Conservation (phyloP, 1,284 basidiomycete species). For the Malassezia arunalokei region DNA sequence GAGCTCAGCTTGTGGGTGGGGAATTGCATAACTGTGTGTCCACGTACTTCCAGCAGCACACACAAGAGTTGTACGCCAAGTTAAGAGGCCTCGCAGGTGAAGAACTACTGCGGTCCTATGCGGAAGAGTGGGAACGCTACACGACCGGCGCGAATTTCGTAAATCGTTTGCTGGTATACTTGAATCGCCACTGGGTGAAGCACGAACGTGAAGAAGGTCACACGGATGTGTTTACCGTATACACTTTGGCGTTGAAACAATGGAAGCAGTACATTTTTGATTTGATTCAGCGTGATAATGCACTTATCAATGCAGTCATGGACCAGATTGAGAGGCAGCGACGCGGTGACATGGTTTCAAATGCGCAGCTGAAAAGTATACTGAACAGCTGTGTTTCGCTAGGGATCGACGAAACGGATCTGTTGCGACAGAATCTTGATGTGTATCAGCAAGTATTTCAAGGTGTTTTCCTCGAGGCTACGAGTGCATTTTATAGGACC, state of each 20-base stretch:
- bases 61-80: conserved; percentile 50
- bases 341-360: conserved; percentile 87
- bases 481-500: conserved; percentile 77
- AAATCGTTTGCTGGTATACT: conserved; percentile 68
- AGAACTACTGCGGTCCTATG: conserved; percentile 79
- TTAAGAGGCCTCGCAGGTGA: conserved; percentile 72
- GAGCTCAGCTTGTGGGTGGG: conserved; percentile 85
- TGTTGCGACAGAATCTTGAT: conserved; percentile 81
- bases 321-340: conserved; percentile 82
- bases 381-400: conserved; percentile 78
- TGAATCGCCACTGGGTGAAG: conserved; percentile 99
- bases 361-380: conserved; percentile 84
- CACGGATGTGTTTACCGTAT: conserved; percentile 86
- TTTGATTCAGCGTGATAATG: conserved; percentile 63
- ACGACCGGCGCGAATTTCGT: conserved; percentile 93
- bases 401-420: conserved; percentile 79
- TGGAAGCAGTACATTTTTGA: conserved; percentile 89
- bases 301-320: conserved; percentile 76
- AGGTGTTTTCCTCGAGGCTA: conserved; percentile 71
- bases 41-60: conserved; percentile 62
- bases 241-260: conserved; percentile 87
- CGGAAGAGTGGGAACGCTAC: conserved; percentile 85
- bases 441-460: conserved; percentile 90
- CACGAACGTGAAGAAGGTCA: conserved; percentile 93
- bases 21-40: conserved; percentile 84